Conservation (phyloP, 2,329 filamentous ascomycete species). For the Sarocladium brachiariae region DNA sequence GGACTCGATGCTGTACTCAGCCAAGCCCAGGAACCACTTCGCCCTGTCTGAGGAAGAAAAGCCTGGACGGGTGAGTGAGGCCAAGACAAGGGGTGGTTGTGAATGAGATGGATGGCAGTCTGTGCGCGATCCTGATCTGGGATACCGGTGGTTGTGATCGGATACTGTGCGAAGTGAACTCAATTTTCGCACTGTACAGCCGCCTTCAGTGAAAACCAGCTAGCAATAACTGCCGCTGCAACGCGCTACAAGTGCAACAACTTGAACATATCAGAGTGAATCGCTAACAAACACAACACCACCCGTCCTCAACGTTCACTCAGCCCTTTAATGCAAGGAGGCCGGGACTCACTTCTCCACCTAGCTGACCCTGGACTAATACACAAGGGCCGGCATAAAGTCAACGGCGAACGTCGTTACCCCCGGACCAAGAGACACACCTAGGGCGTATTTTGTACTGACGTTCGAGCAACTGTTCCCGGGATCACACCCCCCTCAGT, state of each 20-base stretch:
- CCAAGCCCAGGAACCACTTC: neutral
- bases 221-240: neutral
- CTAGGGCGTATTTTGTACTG: neutral
- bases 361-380: neutral
- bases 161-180: neutral
- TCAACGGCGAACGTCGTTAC: neutral
- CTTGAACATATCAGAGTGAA: neutral
- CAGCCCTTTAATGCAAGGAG: no score
- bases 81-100: neutral
- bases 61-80: no score
- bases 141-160: neutral
- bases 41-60: no score
- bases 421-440: neutral
- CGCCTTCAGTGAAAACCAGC: neutral
- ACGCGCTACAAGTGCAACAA: neutral
- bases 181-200: neutral
- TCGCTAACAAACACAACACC: neutral
- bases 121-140: conserved; percentile 1
- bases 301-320: neutral
- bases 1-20: neutral
- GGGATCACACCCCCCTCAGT: neutral
- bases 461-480: neutral
- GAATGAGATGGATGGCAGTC: neutral
- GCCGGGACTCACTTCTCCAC: neutral
- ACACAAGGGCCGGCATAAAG: neutral